A percentile compares a stretch with the other conserved stretches of the same genome.
These are phyloP conservation scores for Pichia sp. DNA, from an alignment of 1,139 yeast species.

Conservation along the genomic window DNA sequence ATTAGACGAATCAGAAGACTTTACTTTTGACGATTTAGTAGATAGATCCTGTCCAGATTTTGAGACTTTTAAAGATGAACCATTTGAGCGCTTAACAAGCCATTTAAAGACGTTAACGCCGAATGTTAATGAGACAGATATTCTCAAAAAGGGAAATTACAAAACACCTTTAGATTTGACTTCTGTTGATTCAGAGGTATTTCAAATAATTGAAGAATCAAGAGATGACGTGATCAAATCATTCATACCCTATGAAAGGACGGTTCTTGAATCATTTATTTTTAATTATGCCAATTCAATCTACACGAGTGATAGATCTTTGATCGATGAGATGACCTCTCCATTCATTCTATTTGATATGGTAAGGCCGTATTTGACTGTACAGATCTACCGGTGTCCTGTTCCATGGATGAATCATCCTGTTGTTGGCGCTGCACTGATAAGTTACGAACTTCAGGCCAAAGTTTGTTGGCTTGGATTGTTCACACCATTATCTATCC, in stretches of 20 bases:
- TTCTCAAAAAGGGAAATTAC: background rate
- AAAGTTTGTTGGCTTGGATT: constrained; percentile 23
- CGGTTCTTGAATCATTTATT: constrained; percentile 23
- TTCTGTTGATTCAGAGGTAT: background rate
- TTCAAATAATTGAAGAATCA: background rate
- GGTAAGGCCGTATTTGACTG: constrained; percentile 15
- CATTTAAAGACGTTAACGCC: background rate
- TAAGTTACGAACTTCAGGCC: constrained; percentile 23
- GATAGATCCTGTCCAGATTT: no score
- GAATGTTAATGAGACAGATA: no score
- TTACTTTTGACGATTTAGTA: no score
- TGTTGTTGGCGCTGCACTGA: constrained; percentile 25
- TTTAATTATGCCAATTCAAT: constrained; percentile 22
- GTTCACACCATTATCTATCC: constrained; percentile 4
- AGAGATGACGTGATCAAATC: background rate
- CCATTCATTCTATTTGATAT: constrained; percentile 23
- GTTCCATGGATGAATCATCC: constrained; percentile 29
- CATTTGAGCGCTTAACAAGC: constrained; percentile 13
- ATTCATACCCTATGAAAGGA: constrained; percentile 18
- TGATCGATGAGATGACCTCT: constrained; percentile 18
- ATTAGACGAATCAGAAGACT: no score
- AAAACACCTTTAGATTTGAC: background rate
- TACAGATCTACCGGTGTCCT: constrained; percentile 21
- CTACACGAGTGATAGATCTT: constrained; percentile 19
- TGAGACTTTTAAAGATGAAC: background rate